Conservation (phyloP, 352 stramenopile genomes). For the Pythium folliculosum region DNA sequence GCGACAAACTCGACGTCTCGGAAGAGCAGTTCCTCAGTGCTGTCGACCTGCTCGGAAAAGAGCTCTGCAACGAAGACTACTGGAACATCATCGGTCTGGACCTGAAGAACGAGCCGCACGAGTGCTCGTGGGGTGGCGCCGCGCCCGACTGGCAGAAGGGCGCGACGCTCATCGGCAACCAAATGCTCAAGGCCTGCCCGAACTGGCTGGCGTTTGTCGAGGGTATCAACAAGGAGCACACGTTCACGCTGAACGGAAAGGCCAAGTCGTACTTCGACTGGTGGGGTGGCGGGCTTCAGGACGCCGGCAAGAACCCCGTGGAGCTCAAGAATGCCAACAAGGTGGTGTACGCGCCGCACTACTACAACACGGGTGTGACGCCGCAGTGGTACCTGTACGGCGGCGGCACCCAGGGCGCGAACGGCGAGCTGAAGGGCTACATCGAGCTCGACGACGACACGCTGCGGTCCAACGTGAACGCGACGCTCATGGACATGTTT, state of each 20-base stretch:
- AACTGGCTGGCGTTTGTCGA: slow-evolving; percentile 83
- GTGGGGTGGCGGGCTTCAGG: slow-evolving; percentile 75
- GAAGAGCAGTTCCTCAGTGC: slow-evolving; percentile 61
- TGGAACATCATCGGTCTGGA: slow-evolving; percentile 84
- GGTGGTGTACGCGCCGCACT: slow-evolving; percentile 78
- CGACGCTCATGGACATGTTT: slow-evolving; percentile 78
- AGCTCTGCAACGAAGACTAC: slow-evolving; percentile 59
- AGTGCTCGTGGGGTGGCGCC: slow-evolving; percentile 56
- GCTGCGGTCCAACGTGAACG: slow-evolving; percentile 46
- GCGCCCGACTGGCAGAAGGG: slow-evolving; percentile 55
- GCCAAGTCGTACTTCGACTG: slow-evolving; percentile 72
- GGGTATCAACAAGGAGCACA: slow-evolving; percentile 57
- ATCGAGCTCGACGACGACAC: slow-evolving; percentile 60
- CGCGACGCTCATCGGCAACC: slow-evolving; percentile 65
- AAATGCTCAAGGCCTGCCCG: slow-evolving; percentile 72
- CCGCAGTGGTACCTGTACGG: slow-evolving; percentile 78
- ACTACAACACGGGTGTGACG: slow-evolving; percentile 74
- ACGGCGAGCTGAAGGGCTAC: slow-evolving; percentile 30
- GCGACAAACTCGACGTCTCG: slow-evolving; percentile 27
- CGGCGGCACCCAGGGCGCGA: slow-evolving; percentile 25
- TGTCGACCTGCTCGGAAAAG: slow-evolving; percentile 50
- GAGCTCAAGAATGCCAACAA: slow-evolving; percentile 65
- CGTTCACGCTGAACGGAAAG: slow-evolving; percentile 43
- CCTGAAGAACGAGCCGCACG: slow-evolving; percentile 78
- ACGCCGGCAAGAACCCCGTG: slow-evolving; percentile 41